A percentile compares a stretch with the other conserved stretches of the same genome.
Evolutionary conservation across 306 rosid genomes (phyloP).

Genomic region (Fragaria nilgerrensis): DNA sequence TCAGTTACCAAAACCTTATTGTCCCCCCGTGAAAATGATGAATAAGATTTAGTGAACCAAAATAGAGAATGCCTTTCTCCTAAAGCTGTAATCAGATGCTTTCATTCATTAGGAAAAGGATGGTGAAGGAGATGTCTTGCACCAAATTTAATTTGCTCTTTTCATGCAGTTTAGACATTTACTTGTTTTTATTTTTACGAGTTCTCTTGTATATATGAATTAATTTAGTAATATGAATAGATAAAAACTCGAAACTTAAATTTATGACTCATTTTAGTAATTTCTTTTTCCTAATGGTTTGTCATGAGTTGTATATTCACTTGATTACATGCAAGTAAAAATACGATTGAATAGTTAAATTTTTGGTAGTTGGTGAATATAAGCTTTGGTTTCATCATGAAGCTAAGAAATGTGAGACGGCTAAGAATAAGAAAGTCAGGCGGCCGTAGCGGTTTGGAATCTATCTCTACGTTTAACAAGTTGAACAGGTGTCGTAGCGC

Average conservation of each 20-base stretch:
- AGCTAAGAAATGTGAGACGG: not conserved
- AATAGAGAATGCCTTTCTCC: not conserved
- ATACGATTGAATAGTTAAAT: not conserved
- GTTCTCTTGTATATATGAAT: too few relatives aligned
- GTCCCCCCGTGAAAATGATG: not conserved
- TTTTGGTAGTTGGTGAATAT: not conserved
- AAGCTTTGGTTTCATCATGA: not conserved
- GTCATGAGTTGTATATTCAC: too few relatives aligned
- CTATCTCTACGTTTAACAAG: not conserved
- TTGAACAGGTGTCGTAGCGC: not conserved
- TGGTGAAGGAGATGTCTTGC: not conserved
- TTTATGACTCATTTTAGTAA: not conserved
- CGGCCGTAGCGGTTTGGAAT: not conserved
- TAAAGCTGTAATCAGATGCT: conserved; percentile 2
- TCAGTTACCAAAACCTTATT: not conserved
- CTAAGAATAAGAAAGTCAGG: not conserved
- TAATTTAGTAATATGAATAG: too few relatives aligned
- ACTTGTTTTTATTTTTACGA: not conserved
- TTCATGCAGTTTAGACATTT: not conserved
- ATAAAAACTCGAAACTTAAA: too few relatives aligned
- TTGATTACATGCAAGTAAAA: not conserved
- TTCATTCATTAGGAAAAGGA: not conserved
- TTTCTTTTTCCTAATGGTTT: not conserved
- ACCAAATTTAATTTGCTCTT: not conserved
- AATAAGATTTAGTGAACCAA: not conserved